Evolutionary conservation across 2,329 filamentous ascomycete species (phyloP).

Genomic region (Xylaria polymorpha): DNA sequence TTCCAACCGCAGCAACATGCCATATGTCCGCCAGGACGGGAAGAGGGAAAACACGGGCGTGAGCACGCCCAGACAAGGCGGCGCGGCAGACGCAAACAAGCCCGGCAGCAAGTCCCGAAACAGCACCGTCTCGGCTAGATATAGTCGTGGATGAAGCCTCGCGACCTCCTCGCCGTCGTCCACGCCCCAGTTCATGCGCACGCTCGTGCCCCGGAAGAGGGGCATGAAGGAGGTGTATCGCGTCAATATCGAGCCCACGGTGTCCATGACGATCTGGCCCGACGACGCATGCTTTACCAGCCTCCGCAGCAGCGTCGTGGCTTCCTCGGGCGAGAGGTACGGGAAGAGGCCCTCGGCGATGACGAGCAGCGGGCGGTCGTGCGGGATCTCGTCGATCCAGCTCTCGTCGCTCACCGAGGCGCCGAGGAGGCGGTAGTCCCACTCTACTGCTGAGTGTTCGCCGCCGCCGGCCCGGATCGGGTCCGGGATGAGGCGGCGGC

Average conservation of each 20-base stretch:
- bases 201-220: constrained; percentile 27
- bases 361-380: constrained; percentile 39
- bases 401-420: constrained; percentile 38
- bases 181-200: constrained; percentile 34
- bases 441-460: not conserved
- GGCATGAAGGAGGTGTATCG: constrained; percentile 29
- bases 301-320: constrained; percentile 30
- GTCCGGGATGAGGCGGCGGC: constrained; percentile 38
- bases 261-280: constrained; percentile 32
- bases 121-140: constrained; percentile 24
- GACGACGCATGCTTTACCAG: constrained; percentile 27
- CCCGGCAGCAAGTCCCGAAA: constrained; percentile 34
- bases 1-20: constrained; percentile 31
- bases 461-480: constrained; percentile 27
- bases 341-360: constrained; percentile 44
- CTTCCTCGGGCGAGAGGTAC: constrained; percentile 42
- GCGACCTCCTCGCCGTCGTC: constrained; percentile 35
- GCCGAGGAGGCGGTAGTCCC: constrained; percentile 30
- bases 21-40: constrained; percentile 33
- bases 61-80: constrained; percentile 26
- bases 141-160: constrained; percentile 17
- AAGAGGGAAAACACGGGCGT: constrained; percentile 35
- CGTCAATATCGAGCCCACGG: constrained; percentile 29
- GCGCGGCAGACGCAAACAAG: constrained; percentile 25
- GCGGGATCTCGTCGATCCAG: constrained; percentile 41